Evolutionary conservation across 345 rosid genomes (phyloP).

Genomic region (Brassica napus): DNA sequence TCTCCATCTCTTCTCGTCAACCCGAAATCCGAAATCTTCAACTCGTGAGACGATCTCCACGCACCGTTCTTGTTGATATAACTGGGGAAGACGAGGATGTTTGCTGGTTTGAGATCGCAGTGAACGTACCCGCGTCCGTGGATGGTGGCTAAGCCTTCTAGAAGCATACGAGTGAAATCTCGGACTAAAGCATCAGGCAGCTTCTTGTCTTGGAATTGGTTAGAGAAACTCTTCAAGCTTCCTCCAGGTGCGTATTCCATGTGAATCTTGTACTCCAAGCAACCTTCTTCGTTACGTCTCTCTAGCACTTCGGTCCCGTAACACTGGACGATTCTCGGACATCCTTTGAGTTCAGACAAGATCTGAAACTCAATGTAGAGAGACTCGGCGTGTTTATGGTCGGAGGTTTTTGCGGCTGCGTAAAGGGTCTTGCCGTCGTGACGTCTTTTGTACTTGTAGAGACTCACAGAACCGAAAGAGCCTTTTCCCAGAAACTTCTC

Average conservation of each 20-base stretch:
- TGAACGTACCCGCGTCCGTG: not conserved
- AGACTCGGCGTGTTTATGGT: conserved; percentile 20
- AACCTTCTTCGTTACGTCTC: conserved; percentile 1
- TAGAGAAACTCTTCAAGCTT: conserved; percentile 34
- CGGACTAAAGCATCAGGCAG: conserved; percentile 39
- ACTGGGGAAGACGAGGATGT: conserved; percentile 8
- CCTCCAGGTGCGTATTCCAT: conserved; percentile 54
- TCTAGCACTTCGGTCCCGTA: conserved; percentile 38
- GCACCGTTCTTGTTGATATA: not conserved
- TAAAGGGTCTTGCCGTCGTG: not conserved
- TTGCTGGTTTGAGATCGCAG: conserved; percentile 5
- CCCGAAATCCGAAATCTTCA: conserved; percentile 12
- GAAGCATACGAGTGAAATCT: conserved; percentile 39
- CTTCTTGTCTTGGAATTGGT: conserved; percentile 22
- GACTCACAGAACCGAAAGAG: conserved; percentile 1
- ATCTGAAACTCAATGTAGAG: conserved; percentile 47
- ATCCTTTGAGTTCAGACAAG: conserved; percentile 28
- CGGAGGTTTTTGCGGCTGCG: conserved; percentile 41
- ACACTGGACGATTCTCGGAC: conserved; percentile 40
- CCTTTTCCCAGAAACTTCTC: not conserved
- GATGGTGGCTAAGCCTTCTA: conserved; percentile 37
- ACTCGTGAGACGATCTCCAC: not conserved
- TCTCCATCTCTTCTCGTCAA: conserved; percentile 10
- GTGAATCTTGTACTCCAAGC: conserved; percentile 36
- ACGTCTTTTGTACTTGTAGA: not conserved